Conservation (phyloP, 164 flowering plant species). For the Platanus orientalis region DNA sequence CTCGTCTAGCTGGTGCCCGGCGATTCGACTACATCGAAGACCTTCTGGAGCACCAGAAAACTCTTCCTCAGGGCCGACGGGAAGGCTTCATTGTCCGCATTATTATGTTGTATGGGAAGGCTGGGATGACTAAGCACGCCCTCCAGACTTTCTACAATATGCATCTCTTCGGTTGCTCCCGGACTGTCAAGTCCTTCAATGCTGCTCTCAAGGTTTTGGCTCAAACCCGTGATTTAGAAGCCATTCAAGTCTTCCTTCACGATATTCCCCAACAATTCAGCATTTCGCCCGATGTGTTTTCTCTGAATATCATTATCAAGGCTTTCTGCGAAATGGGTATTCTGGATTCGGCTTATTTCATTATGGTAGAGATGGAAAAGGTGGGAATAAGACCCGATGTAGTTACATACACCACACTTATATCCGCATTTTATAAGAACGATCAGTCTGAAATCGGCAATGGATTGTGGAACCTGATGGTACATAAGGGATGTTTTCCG, state of each 20-base stretch:
- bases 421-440: conserved; percentile 49
- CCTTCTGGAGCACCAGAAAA: conserved; percentile 66
- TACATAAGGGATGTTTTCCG: conserved; percentile 49
- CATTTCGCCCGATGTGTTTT: conserved; percentile 39
- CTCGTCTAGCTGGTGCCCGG: conserved; percentile 65
- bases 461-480: conserved; percentile 82
- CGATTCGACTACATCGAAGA: conserved; percentile 62
- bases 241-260: conserved; percentile 32
- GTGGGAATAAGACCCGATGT: conserved; percentile 58
- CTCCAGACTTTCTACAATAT: conserved; percentile 53
- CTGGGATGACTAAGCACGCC: conserved; percentile 63
- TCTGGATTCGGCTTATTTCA: conserved; percentile 45
- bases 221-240: conserved; percentile 33
- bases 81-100: conserved; percentile 70
- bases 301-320: conserved; percentile 52
- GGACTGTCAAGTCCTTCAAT: conserved; percentile 72
- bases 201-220: conserved; percentile 61
- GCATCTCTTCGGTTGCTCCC: conserved; percentile 56
- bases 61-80: conserved; percentile 61
- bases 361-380: conserved; percentile 61
- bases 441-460: conserved; percentile 41
- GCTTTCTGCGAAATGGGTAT: conserved; percentile 61
- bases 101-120: conserved; percentile 68
- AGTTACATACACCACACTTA: conserved; percentile 63
- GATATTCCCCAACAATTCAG: conserved; percentile 34